phyloP scores from a whole-genome alignment of 2,329 filamentous ascomycete species.

The Venturia oleaginea region DNA sequence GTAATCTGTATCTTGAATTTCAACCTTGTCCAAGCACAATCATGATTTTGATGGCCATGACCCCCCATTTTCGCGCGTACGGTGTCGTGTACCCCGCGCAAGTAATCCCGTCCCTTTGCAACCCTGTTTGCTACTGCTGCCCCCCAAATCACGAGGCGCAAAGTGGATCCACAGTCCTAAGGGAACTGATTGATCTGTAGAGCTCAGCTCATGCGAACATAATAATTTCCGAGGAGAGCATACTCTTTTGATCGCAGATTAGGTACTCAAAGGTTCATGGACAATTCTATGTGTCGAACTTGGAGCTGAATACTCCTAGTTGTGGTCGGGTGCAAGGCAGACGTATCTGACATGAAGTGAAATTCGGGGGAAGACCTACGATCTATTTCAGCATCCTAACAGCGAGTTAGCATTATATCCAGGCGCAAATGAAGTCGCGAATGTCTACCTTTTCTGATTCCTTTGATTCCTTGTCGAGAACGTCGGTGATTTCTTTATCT shows the following conservation, averaged over 20 bases:
- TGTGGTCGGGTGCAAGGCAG: background rate
- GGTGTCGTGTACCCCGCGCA: background rate
- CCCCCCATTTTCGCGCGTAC: background rate
- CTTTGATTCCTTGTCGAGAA: constrained; percentile 74
- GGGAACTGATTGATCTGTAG: background rate
- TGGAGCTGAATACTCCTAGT: background rate
- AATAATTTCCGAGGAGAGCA: background rate
- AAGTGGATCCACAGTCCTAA: background rate
- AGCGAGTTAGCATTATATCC: constrained; percentile 17
- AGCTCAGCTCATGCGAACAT: background rate
- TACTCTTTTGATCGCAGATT: background rate
- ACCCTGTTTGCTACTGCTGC: background rate
- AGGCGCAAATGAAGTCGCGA: constrained; percentile 5
- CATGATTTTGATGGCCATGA: background rate
- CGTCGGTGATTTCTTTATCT: constrained; percentile 45
- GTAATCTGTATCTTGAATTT: background rate
- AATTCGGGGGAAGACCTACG: constrained; percentile 36
- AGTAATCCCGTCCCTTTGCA: background rate
- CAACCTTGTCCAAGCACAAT: background rate
- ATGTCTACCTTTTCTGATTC: constrained; percentile 73
- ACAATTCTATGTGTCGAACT: too few species aligned
- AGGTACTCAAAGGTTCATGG: background rate
- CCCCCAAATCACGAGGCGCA: background rate
- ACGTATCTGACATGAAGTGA: background rate
- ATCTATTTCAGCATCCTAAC: constrained; percentile 86